phyloP scores from a whole-genome alignment of 495 filamentous ascomycete species.

The Bacidia gigantensis region DNA sequence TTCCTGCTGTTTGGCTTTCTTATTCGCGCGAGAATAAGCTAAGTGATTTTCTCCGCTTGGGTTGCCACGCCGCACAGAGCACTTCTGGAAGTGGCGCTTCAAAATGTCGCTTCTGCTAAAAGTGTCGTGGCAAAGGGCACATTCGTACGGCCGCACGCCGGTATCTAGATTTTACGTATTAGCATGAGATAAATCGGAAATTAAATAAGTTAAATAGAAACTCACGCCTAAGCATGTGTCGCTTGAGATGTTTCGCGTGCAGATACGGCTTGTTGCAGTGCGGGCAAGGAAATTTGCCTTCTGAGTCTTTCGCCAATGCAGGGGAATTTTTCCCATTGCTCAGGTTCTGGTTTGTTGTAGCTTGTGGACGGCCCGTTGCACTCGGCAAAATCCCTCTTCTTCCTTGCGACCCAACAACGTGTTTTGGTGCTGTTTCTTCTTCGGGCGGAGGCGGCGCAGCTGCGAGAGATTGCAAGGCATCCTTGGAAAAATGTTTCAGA shows the following conservation, averaged over 20 bases:
- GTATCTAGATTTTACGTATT: constrained; percentile 48
- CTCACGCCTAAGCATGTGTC: constrained; percentile 90
- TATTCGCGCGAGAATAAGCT: constrained; percentile 78
- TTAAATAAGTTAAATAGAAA: constrained; percentile 18
- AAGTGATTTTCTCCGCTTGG: constrained; percentile 85
- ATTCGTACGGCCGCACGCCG: constrained; percentile 93
- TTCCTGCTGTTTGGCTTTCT: constrained; percentile 41
- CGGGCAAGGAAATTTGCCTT: constrained; percentile 93
- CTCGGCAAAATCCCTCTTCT: constrained; percentile 82
- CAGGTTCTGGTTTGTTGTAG: constrained; percentile 35
- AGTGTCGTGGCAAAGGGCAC: constrained; percentile 92
- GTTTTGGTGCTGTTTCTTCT: constrained; percentile 51
- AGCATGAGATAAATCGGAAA: constrained; percentile 13
- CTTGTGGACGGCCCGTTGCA: constrained; percentile 62
- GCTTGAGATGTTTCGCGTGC: constrained; percentile 93
- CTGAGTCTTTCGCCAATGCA: constrained; percentile 82
- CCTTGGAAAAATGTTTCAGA: background rate
- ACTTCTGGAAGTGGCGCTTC: constrained; percentile 98
- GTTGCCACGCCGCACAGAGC: constrained; percentile 86
- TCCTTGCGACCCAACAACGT: constrained; percentile 87
- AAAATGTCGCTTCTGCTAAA: constrained; percentile 96
- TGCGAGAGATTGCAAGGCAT: background rate
- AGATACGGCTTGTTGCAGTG: constrained; percentile 97
- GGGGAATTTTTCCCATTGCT: constrained; percentile 53
- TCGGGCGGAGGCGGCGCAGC: background rate